Evolutionary conservation across 768 basidiomycete species (phyloP).

Genomic region (Amanita pallidorosea): DNA sequence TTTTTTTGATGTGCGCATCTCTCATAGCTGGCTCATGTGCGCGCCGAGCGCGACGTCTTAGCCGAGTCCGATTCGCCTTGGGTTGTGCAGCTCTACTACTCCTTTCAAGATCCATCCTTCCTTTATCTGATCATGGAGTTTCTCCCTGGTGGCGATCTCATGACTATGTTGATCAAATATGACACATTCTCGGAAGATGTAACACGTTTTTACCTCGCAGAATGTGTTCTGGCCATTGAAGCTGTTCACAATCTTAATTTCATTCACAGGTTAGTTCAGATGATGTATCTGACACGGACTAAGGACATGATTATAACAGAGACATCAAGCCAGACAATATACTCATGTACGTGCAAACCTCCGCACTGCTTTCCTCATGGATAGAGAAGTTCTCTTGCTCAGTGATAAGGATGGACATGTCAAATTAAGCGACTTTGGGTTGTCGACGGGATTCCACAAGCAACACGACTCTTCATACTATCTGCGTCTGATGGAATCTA

Average conservation of each 20-base stretch:
- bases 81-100: conserved; percentile 96
- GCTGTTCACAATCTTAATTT: conserved; percentile 96
- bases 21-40: conserved; percentile 85
- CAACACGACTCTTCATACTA: conserved; percentile 96
- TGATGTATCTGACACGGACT: background rate
- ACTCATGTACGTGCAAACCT: conserved; percentile 28
- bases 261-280: conserved; percentile 72
- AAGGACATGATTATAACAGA: conserved; percentile 29
- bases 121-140: conserved; percentile 99
- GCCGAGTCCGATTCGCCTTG: conserved; percentile 92
- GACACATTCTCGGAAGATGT: conserved; percentile 99
- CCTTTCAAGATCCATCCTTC: conserved; percentile 91
- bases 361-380: background rate
- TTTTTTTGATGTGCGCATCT: background rate
- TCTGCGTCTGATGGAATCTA: conserved; percentile 69
- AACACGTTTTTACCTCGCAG: conserved; percentile 96
- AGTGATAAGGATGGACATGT: conserved; percentile 91
- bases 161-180: conserved; percentile 99
- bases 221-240: conserved; percentile 95
- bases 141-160: conserved; percentile 93
- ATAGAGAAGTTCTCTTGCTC: background rate
- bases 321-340: conserved; percentile 99
- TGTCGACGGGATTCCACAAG: conserved; percentile 99
- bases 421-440: conserved; percentile 96
- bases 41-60: conserved; percentile 93